Percentiles rank a stretch among this genome's conserved stretches.
These are phyloP conservation scores for Boletus rubescentipes DNA, from an alignment of 768 basidiomycete species.

Conservation along the genomic window DNA sequence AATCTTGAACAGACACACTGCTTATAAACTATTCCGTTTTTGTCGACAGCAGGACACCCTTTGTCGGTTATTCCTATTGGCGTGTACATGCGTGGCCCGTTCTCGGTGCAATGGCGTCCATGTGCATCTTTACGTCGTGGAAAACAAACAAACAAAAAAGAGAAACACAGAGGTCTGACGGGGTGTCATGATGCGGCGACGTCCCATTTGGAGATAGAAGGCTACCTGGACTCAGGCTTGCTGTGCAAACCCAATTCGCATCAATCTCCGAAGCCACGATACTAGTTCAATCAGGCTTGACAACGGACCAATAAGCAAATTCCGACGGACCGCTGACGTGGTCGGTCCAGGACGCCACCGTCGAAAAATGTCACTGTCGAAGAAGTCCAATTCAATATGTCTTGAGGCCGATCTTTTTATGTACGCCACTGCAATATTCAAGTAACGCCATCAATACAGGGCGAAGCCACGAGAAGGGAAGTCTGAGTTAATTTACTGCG, in stretches of 20 bases:
- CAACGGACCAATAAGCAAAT: slow-evolving; percentile 20
- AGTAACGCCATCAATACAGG: slow-evolving; percentile 9
- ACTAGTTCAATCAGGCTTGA: slow-evolving; percentile 18
- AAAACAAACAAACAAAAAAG: not conserved
- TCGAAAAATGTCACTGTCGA: slow-evolving; percentile 16
- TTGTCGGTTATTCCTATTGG: slow-evolving; percentile 8
- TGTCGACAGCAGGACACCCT: slow-evolving; percentile 1
- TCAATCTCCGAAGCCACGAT: slow-evolving; percentile 23
- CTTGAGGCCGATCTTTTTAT: slow-evolving; percentile 19
- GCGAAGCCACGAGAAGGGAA: slow-evolving; percentile 17
- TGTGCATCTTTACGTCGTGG: slow-evolving; percentile 26
- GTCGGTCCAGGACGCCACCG: slow-evolving; percentile 23
- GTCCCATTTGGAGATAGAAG: slow-evolving; percentile 26
- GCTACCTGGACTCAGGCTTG: slow-evolving; percentile 13
- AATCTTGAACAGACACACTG: slow-evolving; percentile 2
- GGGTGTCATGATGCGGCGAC: slow-evolving; percentile 11
- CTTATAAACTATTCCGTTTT: not conserved
- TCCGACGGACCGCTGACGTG: slow-evolving; percentile 22
- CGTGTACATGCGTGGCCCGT: not conserved
- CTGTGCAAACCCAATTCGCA: slow-evolving; percentile 24
- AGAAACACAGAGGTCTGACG: slow-evolving; percentile 2
- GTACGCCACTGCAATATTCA: slow-evolving; percentile 17
- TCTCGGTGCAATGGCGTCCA: not conserved
- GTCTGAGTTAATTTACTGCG: not conserved
- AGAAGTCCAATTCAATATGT: slow-evolving; percentile 12